Base-by-base conservation (phyloP, 1,284 basidiomycete species). In the Naganishia cerealis region DNA sequence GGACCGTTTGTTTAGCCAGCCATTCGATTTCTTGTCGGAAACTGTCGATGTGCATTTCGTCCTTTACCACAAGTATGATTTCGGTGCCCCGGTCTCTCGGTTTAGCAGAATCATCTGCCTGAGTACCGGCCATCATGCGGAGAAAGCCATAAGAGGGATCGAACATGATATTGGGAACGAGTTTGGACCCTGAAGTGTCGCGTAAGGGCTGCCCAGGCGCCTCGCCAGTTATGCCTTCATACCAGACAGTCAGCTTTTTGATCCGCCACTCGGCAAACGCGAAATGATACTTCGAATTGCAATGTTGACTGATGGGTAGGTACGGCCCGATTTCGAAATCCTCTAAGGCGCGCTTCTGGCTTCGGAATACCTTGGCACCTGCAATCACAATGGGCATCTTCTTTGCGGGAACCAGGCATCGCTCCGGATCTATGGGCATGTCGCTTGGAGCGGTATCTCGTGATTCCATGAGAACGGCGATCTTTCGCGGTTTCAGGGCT, bases 71-170 rank as follows among this genome's bases (percentile, higher is more conserved):
- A 36, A 66, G 42, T n/a, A 66, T 57, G 24, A 65, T 66, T 33
- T 40, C 26, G 38, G 61, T 69, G 18, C 50, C 50, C 12, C 12
- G 38, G 4, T 52, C 59, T 16, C 12, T 42, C 36, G 46, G 29
- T n/a, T 29, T n/a, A 50, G 46, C 3, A 9, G 46, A 50, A 21
- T n/a, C 40, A 16, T 59, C 26, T 15, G 61, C 26, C 21, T 53
- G 43, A 9, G 16, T 12, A 13, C 50, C 57, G 4, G 48, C 39
- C 55, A 69, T 65, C 62, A 69, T 69, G 1, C 43, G 48, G 8
- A 62, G 39, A 59, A 69, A 69, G n/a, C 67, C 67, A 40, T 65
- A 63, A 10, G 36, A 26, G 26, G 52, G 67, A 42, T 69, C 67
- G 18, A 56, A 69, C 46, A 69, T 24, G 56, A 69, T 66, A 18